Conservation (phyloP, 1,139 yeast genomes). For the Diutina rugosa region DNA sequence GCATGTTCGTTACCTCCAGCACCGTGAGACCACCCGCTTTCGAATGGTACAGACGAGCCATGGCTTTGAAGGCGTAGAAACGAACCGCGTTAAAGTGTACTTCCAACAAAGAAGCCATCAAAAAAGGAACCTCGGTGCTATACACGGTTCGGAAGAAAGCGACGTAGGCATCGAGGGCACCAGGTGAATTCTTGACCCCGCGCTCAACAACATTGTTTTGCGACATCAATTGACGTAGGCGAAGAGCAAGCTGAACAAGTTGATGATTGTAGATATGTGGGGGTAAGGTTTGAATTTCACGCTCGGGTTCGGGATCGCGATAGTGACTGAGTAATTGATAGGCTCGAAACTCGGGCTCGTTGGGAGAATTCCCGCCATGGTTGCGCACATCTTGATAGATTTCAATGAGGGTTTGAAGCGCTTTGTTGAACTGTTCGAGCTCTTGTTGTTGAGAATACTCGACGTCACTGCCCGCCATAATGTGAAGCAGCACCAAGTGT, state of each 20-base stretch:
- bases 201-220: slow-evolving; percentile 53
- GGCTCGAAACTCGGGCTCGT: slow-evolving; percentile 90
- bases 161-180: slow-evolving; percentile 48
- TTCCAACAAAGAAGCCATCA: slow-evolving; percentile 67
- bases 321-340: slow-evolving; percentile 72
- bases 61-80: slow-evolving; percentile 57
- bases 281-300: slow-evolving; percentile 65
- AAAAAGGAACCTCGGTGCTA: slow-evolving; percentile 43
- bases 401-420: slow-evolving; percentile 79
- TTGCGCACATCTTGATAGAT: slow-evolving; percentile 73
- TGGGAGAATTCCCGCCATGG: slow-evolving; percentile 56
- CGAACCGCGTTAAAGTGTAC: slow-evolving; percentile 72
- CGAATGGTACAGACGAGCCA: slow-evolving; percentile 58
- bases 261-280: slow-evolving; percentile 35
- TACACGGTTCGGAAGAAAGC: slow-evolving; percentile 51
- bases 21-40: slow-evolving; percentile 51
- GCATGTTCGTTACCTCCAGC: slow-evolving; percentile 27
- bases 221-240: slow-evolving; percentile 50
- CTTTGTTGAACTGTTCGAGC: slow-evolving; percentile 84
- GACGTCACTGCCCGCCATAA: slow-evolving; percentile 68
- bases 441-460: slow-evolving; percentile 94
- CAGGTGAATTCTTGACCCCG: slow-evolving; percentile 43
- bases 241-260: slow-evolving; percentile 59
- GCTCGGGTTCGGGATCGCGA: slow-evolving; percentile 75
- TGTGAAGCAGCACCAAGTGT: slow-evolving; percentile 70